These are phyloP conservation scores for Inga leiocalycina DNA, from an alignment of 306 rosid species.

Conservation along the genomic window DNA sequence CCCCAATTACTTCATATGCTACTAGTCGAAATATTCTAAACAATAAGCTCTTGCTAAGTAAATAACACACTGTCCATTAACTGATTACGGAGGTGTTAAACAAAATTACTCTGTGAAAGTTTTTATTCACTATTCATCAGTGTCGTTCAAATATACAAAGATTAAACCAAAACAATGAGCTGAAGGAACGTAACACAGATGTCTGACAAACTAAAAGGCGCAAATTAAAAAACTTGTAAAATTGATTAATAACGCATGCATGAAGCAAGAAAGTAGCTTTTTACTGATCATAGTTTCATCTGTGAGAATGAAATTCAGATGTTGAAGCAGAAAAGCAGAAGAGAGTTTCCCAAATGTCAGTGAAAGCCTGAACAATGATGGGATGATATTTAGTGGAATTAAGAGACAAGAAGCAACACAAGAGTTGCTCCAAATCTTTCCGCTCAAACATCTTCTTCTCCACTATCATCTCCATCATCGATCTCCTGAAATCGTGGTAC, in stretches of 20 bases:
- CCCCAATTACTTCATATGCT: background rate
- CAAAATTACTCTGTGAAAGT: background rate
- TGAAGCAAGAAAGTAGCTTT: background rate
- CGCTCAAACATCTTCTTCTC: slow-evolving; percentile 59
- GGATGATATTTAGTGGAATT: slow-evolving; percentile 52
- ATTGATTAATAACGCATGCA: background rate
- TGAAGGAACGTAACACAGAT: background rate
- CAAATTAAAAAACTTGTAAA: background rate
- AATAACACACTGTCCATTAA: too few relatives aligned
- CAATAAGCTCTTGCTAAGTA: too few relatives aligned
- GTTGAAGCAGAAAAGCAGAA: background rate
- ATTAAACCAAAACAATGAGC: background rate
- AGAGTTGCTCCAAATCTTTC: slow-evolving; percentile 53
- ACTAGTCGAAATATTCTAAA: background rate
- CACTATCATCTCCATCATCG: slow-evolving; percentile 70
- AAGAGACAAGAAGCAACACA: slow-evolving; percentile 53
- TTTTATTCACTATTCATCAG: background rate
- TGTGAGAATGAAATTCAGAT: background rate
- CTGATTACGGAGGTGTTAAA: background rate
- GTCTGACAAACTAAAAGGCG: background rate
- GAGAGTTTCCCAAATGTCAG: slow-evolving; percentile 3
- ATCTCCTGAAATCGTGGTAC: slow-evolving; percentile 57
- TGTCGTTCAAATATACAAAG: background rate
- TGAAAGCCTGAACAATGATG: slow-evolving; percentile 49
- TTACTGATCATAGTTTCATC: background rate